A percentile compares a stretch with the other conserved stretches of the same genome.
phyloP scores from a whole-genome alignment of 2,329 filamentous ascomycete species.

The Paraconiothyrium brasiliense region DNA sequence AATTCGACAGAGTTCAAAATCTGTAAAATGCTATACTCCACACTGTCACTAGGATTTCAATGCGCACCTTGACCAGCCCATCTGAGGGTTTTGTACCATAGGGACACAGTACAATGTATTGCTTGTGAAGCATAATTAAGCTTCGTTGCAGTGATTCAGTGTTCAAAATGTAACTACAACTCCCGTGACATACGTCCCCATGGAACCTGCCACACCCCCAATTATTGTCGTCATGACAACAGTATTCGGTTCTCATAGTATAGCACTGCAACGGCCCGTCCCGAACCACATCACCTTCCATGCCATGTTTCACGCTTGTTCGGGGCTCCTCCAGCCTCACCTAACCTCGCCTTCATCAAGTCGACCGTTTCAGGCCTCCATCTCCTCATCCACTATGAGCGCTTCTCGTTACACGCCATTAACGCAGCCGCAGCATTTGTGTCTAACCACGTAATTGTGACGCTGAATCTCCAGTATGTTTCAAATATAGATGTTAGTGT shows the following conservation, averaged over 20 bases:
- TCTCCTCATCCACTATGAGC: background rate
- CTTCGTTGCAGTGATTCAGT: too few relatives aligned
- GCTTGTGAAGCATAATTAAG: too few relatives aligned
- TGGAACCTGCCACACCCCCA: too few relatives aligned
- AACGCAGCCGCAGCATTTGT: background rate
- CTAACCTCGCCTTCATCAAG: conserved; percentile 3
- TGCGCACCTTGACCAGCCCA: too few relatives aligned
- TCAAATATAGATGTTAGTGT: background rate
- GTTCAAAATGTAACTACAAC: too few relatives aligned
- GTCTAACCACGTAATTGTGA: background rate
- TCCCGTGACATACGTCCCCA: too few relatives aligned
- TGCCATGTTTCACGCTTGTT: conserved; percentile 4
- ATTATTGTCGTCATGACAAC: background rate
- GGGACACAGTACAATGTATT: too few relatives aligned
- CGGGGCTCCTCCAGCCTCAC: background rate
- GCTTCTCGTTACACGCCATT: conserved; percentile 4
- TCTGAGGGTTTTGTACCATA: too few relatives aligned
- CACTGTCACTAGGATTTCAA: too few relatives aligned
- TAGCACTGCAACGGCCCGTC: conserved; percentile 6
- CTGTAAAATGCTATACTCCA: too few relatives aligned
- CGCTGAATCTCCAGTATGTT: background rate
- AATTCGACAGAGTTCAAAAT: too few relatives aligned
- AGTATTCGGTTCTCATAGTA: background rate
- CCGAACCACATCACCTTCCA: conserved; percentile 3
- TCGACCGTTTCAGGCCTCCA: conserved; percentile 3